A percentile compares a stretch with the other conserved stretches of the same genome.
These are phyloP conservation scores for Ustilago lituana DNA, from an alignment of 1,284 basidiomycete species.

Conservation along the genomic window DNA sequence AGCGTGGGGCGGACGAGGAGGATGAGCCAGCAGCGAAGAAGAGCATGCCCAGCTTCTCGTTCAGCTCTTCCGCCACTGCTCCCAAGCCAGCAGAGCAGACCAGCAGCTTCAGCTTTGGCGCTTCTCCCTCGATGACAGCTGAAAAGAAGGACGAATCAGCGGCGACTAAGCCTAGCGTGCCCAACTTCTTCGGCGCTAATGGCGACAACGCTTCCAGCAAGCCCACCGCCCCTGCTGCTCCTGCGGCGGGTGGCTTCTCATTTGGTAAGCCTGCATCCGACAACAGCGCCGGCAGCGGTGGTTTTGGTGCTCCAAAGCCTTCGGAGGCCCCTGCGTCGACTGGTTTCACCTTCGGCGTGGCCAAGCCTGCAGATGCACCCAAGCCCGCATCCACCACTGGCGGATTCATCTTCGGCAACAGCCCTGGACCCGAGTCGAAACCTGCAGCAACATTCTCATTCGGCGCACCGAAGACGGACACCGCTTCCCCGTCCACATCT, in stretches of 20 bases:
- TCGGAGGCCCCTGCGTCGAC: conserved; percentile 2
- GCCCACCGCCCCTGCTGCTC: conserved; percentile 2
- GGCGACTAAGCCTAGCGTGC: conserved; percentile 13
- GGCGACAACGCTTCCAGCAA: conserved; percentile 20
- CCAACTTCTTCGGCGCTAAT: conserved; percentile 46
- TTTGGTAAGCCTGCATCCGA: conserved; percentile 36
- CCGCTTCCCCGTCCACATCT: background rate
- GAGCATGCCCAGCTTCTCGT: conserved; percentile 47
- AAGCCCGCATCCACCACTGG: too few species aligned
- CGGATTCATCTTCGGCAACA: too few species aligned
- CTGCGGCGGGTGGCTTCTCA: conserved; percentile 25
- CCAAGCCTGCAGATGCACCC: conserved; percentile 19
- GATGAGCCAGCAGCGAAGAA: conserved; percentile 36
- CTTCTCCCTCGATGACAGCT: conserved; percentile 7
- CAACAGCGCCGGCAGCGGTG: conserved; percentile 3
- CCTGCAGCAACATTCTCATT: background rate
- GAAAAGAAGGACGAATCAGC: conserved; percentile 33
- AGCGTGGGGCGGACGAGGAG: conserved; percentile 31
- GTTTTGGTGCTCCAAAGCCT: conserved; percentile 13
- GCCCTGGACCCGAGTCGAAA: too few species aligned
- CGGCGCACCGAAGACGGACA: background rate
- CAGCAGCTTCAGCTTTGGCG: conserved; percentile 22
- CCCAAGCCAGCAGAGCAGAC: conserved; percentile 3
- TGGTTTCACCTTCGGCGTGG: conserved; percentile 30
- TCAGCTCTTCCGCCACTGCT: conserved; percentile 25